Conservation (phyloP, 2,329 filamentous ascomycete genomes). For the Aspergillus hortae region DNA sequence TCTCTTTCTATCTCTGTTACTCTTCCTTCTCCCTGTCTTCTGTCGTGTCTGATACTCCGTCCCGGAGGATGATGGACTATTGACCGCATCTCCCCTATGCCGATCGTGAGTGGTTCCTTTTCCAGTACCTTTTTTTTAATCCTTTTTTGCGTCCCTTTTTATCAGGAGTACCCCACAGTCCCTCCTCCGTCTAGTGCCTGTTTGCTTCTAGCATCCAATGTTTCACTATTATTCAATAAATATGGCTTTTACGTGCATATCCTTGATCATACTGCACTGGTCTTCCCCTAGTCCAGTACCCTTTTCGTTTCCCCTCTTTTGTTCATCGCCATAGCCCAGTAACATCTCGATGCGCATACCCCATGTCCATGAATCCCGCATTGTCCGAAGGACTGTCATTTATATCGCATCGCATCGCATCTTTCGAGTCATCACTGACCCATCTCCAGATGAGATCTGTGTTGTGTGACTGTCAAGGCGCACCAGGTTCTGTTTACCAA, state of each 20-base stretch:
- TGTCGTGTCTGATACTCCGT: not conserved
- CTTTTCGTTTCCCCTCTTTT: not conserved
- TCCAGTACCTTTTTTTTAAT: constrained; percentile 9
- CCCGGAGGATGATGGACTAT: constrained; percentile 11
- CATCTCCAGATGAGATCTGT: constrained; percentile 28
- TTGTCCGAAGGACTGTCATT: too few relatives aligned
- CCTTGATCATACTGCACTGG: not conserved
- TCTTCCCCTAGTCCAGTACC: not conserved
- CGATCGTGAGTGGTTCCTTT: constrained; percentile 32
- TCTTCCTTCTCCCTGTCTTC: constrained; percentile 2
- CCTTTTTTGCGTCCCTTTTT: constrained; percentile 3
- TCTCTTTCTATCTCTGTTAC: not conserved
- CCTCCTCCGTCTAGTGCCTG: not conserved
- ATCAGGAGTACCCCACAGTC: constrained; percentile 1
- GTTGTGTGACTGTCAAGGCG: constrained; percentile 28
- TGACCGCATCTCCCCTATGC: constrained; percentile 14
- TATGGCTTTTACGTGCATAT: not conserved
- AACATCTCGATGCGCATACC: not conserved
- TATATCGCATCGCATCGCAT: too few relatives aligned
- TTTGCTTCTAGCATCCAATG: not conserved
- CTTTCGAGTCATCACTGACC: constrained; percentile 16
- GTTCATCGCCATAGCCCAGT: not conserved
- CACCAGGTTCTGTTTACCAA: constrained; percentile 22
- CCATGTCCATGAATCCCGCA: not conserved
- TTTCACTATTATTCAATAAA: not conserved